Conservation (phyloP, 1,139 yeast genomes). For the Diutina scorzettiae region DNA sequence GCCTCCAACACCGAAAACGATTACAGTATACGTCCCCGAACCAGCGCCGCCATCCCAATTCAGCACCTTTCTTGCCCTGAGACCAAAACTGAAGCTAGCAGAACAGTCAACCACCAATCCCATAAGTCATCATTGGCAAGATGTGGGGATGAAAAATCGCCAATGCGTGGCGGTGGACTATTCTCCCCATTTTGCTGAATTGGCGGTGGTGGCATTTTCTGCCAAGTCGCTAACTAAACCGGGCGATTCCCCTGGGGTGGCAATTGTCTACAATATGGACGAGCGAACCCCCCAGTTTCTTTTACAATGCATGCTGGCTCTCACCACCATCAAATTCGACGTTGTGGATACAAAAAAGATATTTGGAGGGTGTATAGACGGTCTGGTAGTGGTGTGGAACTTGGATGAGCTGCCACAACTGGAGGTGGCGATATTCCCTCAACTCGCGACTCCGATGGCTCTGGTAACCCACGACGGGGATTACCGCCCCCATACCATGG, state of each 20-base stretch:
- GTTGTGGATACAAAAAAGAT: neutral
- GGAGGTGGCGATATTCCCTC: slow-evolving; percentile 3
- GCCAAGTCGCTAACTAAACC: neutral
- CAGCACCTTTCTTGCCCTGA: neutral
- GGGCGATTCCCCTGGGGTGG: slow-evolving; percentile 2
- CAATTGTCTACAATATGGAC: neutral
- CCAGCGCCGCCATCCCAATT: neutral
- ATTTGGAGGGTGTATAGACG: neutral
- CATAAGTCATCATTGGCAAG: neutral
- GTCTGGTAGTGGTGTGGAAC: slow-evolving; percentile 1
- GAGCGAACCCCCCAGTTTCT: neutral
- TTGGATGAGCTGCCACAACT: neutral
- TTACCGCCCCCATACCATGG: neutral
- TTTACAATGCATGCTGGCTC: neutral
- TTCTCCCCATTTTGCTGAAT: slow-evolving; percentile 1
- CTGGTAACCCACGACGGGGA: neutral
- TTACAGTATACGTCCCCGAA: neutral
- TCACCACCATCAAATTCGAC: neutral
- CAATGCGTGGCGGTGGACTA: neutral
- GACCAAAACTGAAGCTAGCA: neutral
- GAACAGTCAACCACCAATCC: neutral
- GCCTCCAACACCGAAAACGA: neutral
- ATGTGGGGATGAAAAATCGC: neutral
- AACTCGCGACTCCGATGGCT: neutral
- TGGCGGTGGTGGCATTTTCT: slow-evolving; percentile 1